Evolutionary conservation across 1,284 basidiomycete genomes (phyloP).

Genomic region (Sporisorium scitamineum): DNA sequence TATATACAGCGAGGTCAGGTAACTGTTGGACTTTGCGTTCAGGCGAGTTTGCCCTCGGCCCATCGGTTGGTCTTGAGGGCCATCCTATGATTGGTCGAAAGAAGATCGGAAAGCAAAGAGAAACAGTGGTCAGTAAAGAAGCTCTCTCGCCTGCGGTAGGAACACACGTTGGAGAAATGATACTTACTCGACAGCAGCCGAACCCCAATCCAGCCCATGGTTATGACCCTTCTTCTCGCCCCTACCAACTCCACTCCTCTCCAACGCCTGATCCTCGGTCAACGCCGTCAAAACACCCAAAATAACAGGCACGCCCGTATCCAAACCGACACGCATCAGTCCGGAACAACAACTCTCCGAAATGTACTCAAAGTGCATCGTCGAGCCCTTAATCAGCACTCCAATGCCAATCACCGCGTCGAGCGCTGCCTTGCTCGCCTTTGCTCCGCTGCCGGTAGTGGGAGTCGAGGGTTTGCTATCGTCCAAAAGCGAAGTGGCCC

Average conservation of each 20-base stretch:
- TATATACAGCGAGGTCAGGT: not conserved
- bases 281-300: conserved; percentile 95
- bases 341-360: conserved; percentile 90
- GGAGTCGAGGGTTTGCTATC: conserved; percentile 33
- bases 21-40: not conserved
- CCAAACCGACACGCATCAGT: conserved; percentile 92
- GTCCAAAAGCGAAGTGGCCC: conserved; percentile 73
- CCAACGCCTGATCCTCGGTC: conserved; percentile 92
- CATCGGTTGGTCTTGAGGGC: conserved; percentile 61
- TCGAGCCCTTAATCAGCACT: conserved; percentile 87
- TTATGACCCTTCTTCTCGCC: conserved; percentile 84
- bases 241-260: conserved; percentile 81
- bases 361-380: conserved; percentile 78
- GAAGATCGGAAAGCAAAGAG: not conserved
- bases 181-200: conserved; percentile 84
- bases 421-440: conserved; percentile 69
- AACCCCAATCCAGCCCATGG: conserved; percentile 95
- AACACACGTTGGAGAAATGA: not conserved
- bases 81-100: conserved; percentile 44
- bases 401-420: conserved; percentile 97
- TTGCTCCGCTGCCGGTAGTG: conserved; percentile 4
- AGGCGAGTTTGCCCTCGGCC: conserved; percentile 55
- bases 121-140: not conserved
- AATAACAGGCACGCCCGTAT: conserved; percentile 93
- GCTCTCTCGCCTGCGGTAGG: not conserved